Evolutionary conservation across 257 asterid species (phyloP).

Genomic region (Plectranthus barbatus): DNA sequence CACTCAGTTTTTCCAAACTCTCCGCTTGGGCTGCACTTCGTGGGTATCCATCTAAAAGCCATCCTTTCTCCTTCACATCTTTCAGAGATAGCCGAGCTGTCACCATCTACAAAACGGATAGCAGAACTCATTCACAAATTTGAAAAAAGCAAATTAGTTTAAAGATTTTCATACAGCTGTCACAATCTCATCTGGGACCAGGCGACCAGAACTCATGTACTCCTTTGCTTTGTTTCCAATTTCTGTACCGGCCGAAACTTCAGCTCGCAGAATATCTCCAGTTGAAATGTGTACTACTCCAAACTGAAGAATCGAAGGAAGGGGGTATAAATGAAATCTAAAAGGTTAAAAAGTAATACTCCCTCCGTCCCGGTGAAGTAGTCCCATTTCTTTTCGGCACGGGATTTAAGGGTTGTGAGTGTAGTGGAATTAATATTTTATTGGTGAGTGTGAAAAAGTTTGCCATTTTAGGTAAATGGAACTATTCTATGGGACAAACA

Average conservation of each 20-base stretch:
- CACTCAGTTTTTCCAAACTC: conserved; percentile 69
- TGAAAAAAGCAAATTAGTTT: neutral
- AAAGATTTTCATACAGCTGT: conserved; percentile 53
- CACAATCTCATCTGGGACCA: conserved; percentile 89
- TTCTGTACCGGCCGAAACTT: conserved; percentile 74
- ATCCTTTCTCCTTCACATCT: conserved; percentile 89
- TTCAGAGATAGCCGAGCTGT: conserved; percentile 56
- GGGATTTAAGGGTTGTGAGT: too few relatives aligned
- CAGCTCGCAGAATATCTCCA: conserved; percentile 94
- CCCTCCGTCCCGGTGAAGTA: too few relatives aligned
- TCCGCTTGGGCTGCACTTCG: conserved; percentile 79
- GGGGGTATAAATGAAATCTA: neutral
- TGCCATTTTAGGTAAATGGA: too few relatives aligned
- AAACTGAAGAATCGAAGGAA: conserved; percentile 47
- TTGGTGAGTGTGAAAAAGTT: too few relatives aligned
- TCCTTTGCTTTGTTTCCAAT: conserved; percentile 84
- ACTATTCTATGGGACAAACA: too few relatives aligned
- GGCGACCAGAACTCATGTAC: conserved; percentile 73
- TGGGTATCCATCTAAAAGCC: conserved; percentile 97
- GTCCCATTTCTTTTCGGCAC: too few relatives aligned
- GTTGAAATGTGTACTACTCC: conserved; percentile 90
- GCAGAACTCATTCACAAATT: conserved; percentile 5
- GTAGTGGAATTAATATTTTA: too few relatives aligned
- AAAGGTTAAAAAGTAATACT: neutral
- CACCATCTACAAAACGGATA: conserved; percentile 62